Evolutionary conservation across 306 rosid species (phyloP), one percentile per base, ranked within the genome.

Genomic region (Hylodesmum podocarpum): DNA sequence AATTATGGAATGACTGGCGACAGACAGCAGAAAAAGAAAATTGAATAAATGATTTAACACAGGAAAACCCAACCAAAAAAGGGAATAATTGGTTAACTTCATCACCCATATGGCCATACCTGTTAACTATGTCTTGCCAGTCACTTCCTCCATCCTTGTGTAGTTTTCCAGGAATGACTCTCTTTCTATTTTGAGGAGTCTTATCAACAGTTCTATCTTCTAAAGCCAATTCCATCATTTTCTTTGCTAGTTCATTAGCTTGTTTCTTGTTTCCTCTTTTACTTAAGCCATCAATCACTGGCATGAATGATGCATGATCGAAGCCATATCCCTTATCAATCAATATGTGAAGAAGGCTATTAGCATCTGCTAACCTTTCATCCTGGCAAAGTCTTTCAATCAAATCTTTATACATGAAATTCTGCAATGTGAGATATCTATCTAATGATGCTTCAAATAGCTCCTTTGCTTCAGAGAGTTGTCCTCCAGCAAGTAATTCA

Each of bases 251-350:
- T 80, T 87, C 92, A 88, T 88, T 88, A 66, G 91, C 93, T 69
- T 86, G 90, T 19, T 82, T 85, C 71, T 88, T 95, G 77, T 84
- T 87, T 73, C 96, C 98, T 77, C 80, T 84, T 83, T 84, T 87
- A 85, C 87, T 85, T 76, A 95, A 88, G 67, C 90, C 91, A 81
- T 95, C 97, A 73, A 92, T 90, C 78, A 90, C 88, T 21, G 93
- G 89, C 83, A 92, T 84, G 85, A 95, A 89, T 9, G 92, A 78
- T 22, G 97, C 91, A 81, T 88, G 91, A 75, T 95, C 88, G 49
- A 92, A 92, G 25, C 86, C 75, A 61, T 84, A 87, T 72, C 89
- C 91, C 77, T 79, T 89, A 41, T 81, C 86, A 73, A 90, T 84
- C 89, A 95, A 82, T 49, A 82, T 84, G 40, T 71, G 82, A 76